Evolutionary conservation across 2,329 filamentous ascomycete genomes (phyloP).

Genomic region (Dendrostoma leiphaemia): DNA sequence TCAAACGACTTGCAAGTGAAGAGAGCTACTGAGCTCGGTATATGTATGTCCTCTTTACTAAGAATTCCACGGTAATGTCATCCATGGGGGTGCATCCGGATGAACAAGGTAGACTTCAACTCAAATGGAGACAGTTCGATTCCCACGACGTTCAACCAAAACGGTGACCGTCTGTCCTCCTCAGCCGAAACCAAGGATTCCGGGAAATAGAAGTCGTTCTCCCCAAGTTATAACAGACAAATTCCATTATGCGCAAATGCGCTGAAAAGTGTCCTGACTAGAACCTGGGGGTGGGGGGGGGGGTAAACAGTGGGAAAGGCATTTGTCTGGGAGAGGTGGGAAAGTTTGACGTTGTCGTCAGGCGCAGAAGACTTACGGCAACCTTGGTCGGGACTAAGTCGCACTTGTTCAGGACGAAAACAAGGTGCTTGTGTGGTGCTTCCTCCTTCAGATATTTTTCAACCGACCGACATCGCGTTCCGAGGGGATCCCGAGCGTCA

Average conservation of each 20-base stretch:
- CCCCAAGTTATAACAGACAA: constrained; percentile 99
- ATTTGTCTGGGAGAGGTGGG: constrained; percentile 16
- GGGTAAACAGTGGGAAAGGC: not conserved
- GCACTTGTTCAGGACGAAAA: constrained; percentile 87
- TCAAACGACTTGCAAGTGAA: constrained; percentile 21
- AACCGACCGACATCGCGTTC: constrained; percentile 84
- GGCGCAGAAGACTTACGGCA: constrained; percentile 72
- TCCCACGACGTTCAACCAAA: constrained; percentile 81
- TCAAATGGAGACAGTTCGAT: constrained; percentile 83
- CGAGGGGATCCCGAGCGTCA: constrained; percentile 84
- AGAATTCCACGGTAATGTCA: constrained; percentile 77
- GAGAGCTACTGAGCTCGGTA: not conserved
- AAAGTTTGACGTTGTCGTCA: not conserved
- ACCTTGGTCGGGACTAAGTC: constrained; percentile 90
- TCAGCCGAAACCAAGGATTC: constrained; percentile 61
- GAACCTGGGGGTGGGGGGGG: constrained; percentile 53
- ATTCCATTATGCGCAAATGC: constrained; percentile 66
- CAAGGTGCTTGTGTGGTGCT: constrained; percentile 91
- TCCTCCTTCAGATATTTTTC: constrained; percentile 94
- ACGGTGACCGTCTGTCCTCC: constrained; percentile 75
- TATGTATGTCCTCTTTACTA: constrained; percentile 94
- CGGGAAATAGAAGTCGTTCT: constrained; percentile 77
- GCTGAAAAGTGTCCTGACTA: constrained; percentile 83
- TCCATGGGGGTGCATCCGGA: constrained; percentile 59
- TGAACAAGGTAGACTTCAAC: constrained; percentile 84